These are phyloP conservation scores for Podaxis sp. DNA, from an alignment of 768 basidiomycete species.

Conservation along the genomic window DNA sequence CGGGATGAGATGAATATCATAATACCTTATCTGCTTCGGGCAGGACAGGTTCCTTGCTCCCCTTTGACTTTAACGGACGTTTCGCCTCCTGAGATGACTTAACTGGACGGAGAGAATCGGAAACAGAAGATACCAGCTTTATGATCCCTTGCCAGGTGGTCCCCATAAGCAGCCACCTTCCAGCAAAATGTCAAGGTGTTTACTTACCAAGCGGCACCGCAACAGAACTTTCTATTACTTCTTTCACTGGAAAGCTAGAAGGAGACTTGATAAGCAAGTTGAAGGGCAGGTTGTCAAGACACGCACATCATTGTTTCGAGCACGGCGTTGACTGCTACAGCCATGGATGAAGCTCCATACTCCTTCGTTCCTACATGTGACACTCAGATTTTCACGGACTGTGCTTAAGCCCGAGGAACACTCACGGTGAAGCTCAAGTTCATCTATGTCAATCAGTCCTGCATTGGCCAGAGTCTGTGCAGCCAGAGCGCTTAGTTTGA, in stretches of 20 bases:
- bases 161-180: not conserved
- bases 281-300: not conserved
- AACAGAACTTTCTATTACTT: not conserved
- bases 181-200: not conserved
- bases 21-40: not conserved
- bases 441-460: constrained; percentile 35
- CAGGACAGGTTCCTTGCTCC: not conserved
- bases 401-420: not conserved
- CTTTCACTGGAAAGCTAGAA: constrained; percentile 1
- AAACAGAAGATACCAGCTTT: not conserved
- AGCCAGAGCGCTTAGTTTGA: constrained; percentile 50
- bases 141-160: not conserved
- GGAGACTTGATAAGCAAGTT: not conserved
- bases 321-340: constrained; percentile 39
- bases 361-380: constrained; percentile 22
- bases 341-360: constrained; percentile 26
- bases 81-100: not conserved
- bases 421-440: constrained; percentile 47
- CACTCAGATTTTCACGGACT: not conserved
- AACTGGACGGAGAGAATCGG: not conserved
- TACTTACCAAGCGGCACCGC: constrained; percentile 2
- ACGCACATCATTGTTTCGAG: constrained; percentile 46
- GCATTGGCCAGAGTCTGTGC: constrained; percentile 46
- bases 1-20: not conserved
- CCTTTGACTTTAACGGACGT: not conserved